phyloP scores from a whole-genome alignment of 1,284 basidiomycete species.

The Clitocybe nebularis region DNA sequence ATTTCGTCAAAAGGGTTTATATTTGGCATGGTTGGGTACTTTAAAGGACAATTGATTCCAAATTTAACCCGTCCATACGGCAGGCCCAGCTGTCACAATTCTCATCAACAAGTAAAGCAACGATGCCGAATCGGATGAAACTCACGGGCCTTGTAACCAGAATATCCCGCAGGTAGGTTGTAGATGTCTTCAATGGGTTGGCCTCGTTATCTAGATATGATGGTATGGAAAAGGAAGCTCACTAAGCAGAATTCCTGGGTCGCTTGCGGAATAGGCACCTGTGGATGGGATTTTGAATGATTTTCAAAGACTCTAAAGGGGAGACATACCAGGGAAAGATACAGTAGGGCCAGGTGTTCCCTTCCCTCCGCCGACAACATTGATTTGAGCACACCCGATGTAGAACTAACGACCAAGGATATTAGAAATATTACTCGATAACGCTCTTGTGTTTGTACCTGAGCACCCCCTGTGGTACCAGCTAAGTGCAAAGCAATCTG shows the following conservation, averaged over 20 bases:
- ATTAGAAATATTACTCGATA: no score
- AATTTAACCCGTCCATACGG: no score
- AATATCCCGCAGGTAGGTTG: slow-evolving; percentile 24
- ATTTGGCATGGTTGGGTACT: no score
- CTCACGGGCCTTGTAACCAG: slow-evolving; percentile 29
- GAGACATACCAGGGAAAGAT: slow-evolving; percentile 29
- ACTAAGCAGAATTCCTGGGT: slow-evolving; percentile 32
- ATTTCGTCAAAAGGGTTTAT: no score
- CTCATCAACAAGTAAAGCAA: background rate
- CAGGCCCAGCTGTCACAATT: slow-evolving; percentile 17
- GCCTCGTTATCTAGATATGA: background rate
- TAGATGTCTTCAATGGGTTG: slow-evolving; percentile 26
- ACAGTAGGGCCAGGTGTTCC: slow-evolving; percentile 29
- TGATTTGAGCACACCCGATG: slow-evolving; percentile 34
- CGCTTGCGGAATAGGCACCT: slow-evolving; percentile 25
- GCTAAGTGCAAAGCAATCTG: slow-evolving; percentile 37
- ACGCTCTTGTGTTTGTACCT: slow-evolving; percentile 15
- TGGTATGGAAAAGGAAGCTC: slow-evolving; percentile 6
- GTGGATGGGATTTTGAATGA: slow-evolving; percentile 4
- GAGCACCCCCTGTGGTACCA: slow-evolving; percentile 27
- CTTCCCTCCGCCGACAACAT: slow-evolving; percentile 31
- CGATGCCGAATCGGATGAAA: no score
- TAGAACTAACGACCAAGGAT: slow-evolving; percentile 24
- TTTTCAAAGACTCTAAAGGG: no score
- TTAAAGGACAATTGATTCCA: no score